These are phyloP conservation scores for Microcos paniculata DNA, from an alignment of 345 rosid species.

Conservation along the genomic window DNA sequence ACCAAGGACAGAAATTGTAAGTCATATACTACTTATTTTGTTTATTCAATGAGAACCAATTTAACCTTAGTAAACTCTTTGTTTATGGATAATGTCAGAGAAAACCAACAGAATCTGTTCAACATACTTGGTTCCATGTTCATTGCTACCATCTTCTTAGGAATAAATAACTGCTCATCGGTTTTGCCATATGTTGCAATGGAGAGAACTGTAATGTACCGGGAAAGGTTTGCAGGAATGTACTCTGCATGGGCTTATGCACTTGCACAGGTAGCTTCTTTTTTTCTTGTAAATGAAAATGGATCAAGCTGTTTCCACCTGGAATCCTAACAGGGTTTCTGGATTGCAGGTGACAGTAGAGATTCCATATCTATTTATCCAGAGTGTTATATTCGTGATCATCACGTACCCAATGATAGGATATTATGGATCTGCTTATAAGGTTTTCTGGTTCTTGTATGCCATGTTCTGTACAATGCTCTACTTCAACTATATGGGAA, in stretches of 20 bases:
- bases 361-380: constrained; percentile 24
- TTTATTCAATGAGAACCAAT: background rate
- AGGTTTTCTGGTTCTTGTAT: constrained; percentile 35
- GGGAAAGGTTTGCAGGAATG: constrained; percentile 86
- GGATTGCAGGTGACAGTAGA: constrained; percentile 22
- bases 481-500: constrained; percentile 31
- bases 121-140: constrained; percentile 59
- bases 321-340: background rate
- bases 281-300: too few relatives aligned
- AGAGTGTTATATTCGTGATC: constrained; percentile 23
- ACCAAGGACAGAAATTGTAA: constrained; percentile 45
- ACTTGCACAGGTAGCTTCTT: constrained; percentile 48
- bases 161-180: constrained; percentile 65
- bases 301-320: too few relatives aligned
- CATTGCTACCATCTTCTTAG: constrained; percentile 47
- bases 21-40: constrained; percentile 2
- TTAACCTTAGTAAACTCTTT: too few relatives aligned
- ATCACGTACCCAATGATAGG: constrained; percentile 35
- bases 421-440: constrained; percentile 29
- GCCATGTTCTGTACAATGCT: constrained; percentile 22
- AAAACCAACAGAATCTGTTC: constrained; percentile 61
- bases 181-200: constrained; percentile 51
- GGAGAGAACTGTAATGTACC: constrained; percentile 66
- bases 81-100: too few relatives aligned
- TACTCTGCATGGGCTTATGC: constrained; percentile 72